phyloP scores from a whole-genome alignment of 129 eudicot genomes.

The Tagetes patula region DNA sequence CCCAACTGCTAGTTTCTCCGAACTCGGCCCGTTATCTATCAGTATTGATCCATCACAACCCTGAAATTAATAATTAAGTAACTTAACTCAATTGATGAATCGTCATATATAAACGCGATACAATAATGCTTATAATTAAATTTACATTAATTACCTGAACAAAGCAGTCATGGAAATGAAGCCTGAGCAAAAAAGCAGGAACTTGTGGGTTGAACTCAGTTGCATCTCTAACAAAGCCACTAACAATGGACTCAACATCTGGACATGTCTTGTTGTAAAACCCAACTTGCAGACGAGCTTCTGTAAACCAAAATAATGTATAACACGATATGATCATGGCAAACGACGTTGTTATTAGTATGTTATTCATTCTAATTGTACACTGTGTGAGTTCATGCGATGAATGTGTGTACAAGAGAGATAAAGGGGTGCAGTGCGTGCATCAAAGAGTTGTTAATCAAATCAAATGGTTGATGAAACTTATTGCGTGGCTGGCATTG shows the following conservation, averaged over 20 bases:
- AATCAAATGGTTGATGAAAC: background rate
- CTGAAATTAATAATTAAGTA: constrained; percentile 31
- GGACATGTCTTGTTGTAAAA: constrained; percentile 61
- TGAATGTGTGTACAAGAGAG: constrained; percentile 1
- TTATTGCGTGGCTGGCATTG: constrained; percentile 6
- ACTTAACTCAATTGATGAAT: background rate
- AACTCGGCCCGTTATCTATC: constrained; percentile 48
- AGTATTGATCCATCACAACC: constrained; percentile 93
- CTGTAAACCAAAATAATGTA: constrained; percentile 32
- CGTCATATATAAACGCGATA: background rate
- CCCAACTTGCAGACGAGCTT: constrained; percentile 54
- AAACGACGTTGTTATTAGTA: background rate
- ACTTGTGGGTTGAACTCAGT: constrained; percentile 29
- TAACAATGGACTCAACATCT: constrained; percentile 63
- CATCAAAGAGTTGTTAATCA: background rate
- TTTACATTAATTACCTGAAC: constrained; percentile 45
- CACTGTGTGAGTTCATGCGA: constrained; percentile 18
- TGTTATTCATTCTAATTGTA: constrained; percentile 29
- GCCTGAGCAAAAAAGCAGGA: constrained; percentile 60
- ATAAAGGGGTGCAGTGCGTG: background rate
- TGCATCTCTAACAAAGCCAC: constrained; percentile 42
- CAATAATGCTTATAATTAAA: background rate
- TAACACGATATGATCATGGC: constrained; percentile 26
- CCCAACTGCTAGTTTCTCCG: constrained; percentile 57
- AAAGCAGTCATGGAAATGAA: constrained; percentile 87